Evolutionary conservation across 768 basidiomycete genomes (phyloP).

Genomic region (Tubosaeta sp.): DNA sequence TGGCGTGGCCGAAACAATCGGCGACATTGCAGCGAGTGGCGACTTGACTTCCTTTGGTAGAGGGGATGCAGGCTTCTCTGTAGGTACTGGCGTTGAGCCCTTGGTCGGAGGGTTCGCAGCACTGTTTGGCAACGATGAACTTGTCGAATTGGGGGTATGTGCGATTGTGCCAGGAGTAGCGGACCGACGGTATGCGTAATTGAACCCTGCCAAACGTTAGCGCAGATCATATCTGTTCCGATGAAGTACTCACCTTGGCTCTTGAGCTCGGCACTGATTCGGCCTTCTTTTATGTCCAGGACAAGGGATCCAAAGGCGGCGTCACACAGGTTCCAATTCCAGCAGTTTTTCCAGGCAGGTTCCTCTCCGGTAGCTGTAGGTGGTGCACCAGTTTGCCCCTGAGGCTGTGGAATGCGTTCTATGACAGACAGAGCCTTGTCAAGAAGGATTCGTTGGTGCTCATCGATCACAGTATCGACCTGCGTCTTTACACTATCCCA

Average conservation of each 20-base stretch:
- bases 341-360: conserved; percentile 96
- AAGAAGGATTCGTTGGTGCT: conserved; percentile 80
- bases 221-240: background rate
- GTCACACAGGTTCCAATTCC: conserved; percentile 99
- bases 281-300: conserved; percentile 86
- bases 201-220: conserved; percentile 63
- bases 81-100: conserved; percentile 30
- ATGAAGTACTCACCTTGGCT: conserved; percentile 67
- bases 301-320: conserved; percentile 89
- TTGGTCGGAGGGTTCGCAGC: conserved; percentile 31
- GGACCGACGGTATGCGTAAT: conserved; percentile 88
- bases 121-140: conserved; percentile 45
- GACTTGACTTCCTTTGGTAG: conserved; percentile 32
- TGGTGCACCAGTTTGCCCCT: conserved; percentile 34
- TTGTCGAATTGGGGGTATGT: conserved; percentile 56
- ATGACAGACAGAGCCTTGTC: conserved; percentile 87
- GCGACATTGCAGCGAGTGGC: conserved; percentile 33
- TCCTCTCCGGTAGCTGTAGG: conserved; percentile 69
- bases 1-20: conserved; percentile 29
- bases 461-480: conserved; percentile 89
- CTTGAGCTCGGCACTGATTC: conserved; percentile 88
- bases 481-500: conserved; percentile 92
- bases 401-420: conserved; percentile 66
- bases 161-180: conserved; percentile 48
- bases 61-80: conserved; percentile 35